Evolutionary conservation across 345 rosid species (phyloP).

Genomic region (Salix arbutifolia): DNA sequence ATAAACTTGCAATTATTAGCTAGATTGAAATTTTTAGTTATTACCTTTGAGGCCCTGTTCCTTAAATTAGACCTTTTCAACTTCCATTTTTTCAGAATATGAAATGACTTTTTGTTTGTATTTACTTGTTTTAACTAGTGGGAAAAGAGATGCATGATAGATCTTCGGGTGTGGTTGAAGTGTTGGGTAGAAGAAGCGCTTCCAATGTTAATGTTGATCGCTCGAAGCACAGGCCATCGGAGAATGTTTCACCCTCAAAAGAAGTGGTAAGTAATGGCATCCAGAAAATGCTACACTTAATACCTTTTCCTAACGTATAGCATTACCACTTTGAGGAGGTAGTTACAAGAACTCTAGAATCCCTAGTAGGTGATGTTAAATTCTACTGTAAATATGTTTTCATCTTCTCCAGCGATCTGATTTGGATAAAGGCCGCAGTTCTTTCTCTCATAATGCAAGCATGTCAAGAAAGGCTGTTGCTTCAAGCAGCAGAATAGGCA

Average conservation of each 20-base stretch:
- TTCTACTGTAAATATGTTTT: background rate
- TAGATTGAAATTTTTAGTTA: background rate
- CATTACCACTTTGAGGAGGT: background rate
- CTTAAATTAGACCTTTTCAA: background rate
- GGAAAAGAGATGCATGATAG: constrained; percentile 13
- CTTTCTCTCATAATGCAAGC: constrained; percentile 17
- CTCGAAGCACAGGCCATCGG: constrained; percentile 4
- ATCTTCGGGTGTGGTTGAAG: constrained; percentile 15
- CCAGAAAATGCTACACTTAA: background rate
- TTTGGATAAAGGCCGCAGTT: constrained; percentile 4
- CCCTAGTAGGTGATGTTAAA: background rate
- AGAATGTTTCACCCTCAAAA: constrained; percentile 16
- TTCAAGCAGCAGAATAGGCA: constrained; percentile 32
- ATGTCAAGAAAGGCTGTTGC: constrained; percentile 34
- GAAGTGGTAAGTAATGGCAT: constrained; percentile 10
- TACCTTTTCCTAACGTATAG: background rate
- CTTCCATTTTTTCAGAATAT: background rate
- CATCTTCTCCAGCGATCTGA: constrained; percentile 5
- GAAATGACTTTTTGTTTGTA: background rate
- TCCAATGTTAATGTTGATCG: constrained; percentile 11
- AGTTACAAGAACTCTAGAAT: background rate
- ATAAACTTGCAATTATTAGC: background rate
- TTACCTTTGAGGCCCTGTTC: background rate
- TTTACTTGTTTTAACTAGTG: background rate
- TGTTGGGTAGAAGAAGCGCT: constrained; percentile 11